Conservation (phyloP, 2,329 filamentous ascomycete genomes). For the Cladophialophora immunda region DNA sequence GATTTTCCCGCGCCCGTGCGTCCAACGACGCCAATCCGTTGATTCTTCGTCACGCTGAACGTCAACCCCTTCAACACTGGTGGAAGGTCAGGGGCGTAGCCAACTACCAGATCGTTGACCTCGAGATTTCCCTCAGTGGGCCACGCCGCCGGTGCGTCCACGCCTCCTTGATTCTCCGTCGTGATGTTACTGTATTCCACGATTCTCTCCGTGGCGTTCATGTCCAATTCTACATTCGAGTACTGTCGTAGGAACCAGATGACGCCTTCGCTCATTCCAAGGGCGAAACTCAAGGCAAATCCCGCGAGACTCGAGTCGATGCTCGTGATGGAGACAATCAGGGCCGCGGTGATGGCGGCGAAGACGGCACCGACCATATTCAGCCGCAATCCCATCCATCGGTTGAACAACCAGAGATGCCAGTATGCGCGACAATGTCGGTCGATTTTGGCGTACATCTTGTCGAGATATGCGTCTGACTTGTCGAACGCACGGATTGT, state of each 20-base stretch:
- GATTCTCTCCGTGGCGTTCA: constrained; percentile 80
- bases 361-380: constrained; percentile 74
- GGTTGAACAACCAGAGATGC: constrained; percentile 76
- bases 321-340: constrained; percentile 68
- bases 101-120: constrained; percentile 75
- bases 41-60: constrained; percentile 71
- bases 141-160: constrained; percentile 74
- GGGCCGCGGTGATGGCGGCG: constrained; percentile 68
- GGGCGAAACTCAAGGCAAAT: constrained; percentile 76
- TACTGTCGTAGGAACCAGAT: constrained; percentile 74
- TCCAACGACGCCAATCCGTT: constrained; percentile 79
- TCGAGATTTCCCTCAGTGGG: constrained; percentile 77
- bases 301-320: constrained; percentile 77
- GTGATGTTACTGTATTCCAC: constrained; percentile 76
- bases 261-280: constrained; percentile 72
- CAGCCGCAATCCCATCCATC: constrained; percentile 81
- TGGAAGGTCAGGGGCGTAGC: constrained; percentile 75
- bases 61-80: constrained; percentile 74
- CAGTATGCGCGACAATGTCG: constrained; percentile 71
- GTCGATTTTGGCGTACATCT: constrained; percentile 76
- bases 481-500: constrained; percentile 82
- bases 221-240: constrained; percentile 75
- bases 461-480: constrained; percentile 69
- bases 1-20: constrained; percentile 82
- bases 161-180: constrained; percentile 71